phyloP scores from a whole-genome alignment of 2,329 filamentous ascomycete species.

The Calycina marina region DNA sequence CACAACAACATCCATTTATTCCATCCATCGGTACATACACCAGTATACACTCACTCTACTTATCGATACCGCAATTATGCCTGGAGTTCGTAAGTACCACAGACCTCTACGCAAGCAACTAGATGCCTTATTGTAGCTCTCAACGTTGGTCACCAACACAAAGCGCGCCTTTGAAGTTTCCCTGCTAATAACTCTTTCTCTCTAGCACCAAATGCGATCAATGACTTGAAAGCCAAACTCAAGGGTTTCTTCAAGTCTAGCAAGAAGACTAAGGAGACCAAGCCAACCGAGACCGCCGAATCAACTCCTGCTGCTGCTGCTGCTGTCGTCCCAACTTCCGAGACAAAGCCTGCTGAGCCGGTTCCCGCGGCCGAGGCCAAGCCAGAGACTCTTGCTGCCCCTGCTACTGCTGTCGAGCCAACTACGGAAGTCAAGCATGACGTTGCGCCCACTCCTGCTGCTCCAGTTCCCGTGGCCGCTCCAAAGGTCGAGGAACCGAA shows the following conservation, averaged over 20 bases:
- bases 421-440: conserved; percentile 8
- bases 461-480: conserved; percentile 9
- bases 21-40: not conserved
- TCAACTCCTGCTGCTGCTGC: conserved; percentile 4
- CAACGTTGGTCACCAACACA: conserved; percentile 5
- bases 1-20: not conserved
- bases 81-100: conserved; percentile 1
- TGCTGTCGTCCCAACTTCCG: too few species aligned
- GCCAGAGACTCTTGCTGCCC: conserved; percentile 2
- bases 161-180: too few species aligned
- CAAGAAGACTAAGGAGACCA: conserved; percentile 17
- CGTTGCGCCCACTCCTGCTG: conserved; percentile 9
- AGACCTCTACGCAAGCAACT: not conserved
- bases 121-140: not conserved
- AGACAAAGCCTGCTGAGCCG: not conserved
- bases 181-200: too few species aligned
- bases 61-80: not conserved
- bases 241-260: conserved; percentile 19
- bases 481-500: conserved; percentile 11
- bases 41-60: not conserved
- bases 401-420: not conserved
- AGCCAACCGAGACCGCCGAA: conserved; percentile 8
- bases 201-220: conserved; percentile 20
- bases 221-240: conserved; percentile 19
- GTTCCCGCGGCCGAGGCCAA: conserved; percentile 2